Percentiles rank a stretch among this genome's conserved stretches.
phyloP scores from a whole-genome alignment of 768 basidiomycete genomes.

The Xerocomus brunneocitrinus region DNA sequence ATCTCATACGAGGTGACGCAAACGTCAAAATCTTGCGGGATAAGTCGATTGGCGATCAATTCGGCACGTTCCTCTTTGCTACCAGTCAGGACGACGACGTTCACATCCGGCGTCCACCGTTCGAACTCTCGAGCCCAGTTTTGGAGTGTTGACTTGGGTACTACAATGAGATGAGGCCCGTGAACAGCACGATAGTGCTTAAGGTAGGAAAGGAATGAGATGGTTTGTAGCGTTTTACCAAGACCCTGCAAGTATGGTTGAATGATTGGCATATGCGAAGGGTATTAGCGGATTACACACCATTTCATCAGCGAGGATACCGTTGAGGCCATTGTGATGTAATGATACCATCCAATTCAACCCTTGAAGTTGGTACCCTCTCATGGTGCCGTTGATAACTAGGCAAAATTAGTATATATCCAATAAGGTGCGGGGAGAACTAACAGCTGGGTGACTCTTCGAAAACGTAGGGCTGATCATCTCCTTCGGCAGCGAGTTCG shows the following conservation, averaged over 20 bases:
- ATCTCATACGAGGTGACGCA: slow-evolving; percentile 97
- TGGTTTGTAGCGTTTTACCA: slow-evolving; percentile 97
- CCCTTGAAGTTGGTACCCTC: slow-evolving; percentile 92
- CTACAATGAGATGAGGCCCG: slow-evolving; percentile 93
- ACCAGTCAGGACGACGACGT: slow-evolving; percentile 76
- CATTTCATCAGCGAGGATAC: slow-evolving; percentile 98
- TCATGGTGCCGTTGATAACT: slow-evolving; percentile 90
- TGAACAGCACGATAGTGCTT: slow-evolving; percentile 70
- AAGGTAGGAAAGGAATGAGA: slow-evolving; percentile 94
- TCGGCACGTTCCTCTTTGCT: slow-evolving; percentile 85
- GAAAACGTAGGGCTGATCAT: slow-evolving; percentile 91
- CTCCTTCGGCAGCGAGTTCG: slow-evolving; percentile 71
- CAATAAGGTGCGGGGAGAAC: slow-evolving; percentile 10
- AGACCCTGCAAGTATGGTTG: slow-evolving; percentile 60
- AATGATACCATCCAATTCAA: slow-evolving; percentile 97
- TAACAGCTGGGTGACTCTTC: slow-evolving; percentile 90
- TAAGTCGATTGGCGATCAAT: slow-evolving; percentile 70
- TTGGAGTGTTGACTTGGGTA: slow-evolving; percentile 97
- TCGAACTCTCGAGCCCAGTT: slow-evolving; percentile 96
- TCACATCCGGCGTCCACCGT: slow-evolving; percentile 88
- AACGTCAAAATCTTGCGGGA: slow-evolving; percentile 88
- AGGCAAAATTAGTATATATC: slow-evolving; percentile 7
- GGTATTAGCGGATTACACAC: slow-evolving; percentile 27
- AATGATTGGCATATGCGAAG: background rate
- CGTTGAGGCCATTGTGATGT: slow-evolving; percentile 94